Evolutionary conservation across 2,329 filamentous ascomycete genomes (phyloP).

Genomic region (Sphaerulina musiva): DNA sequence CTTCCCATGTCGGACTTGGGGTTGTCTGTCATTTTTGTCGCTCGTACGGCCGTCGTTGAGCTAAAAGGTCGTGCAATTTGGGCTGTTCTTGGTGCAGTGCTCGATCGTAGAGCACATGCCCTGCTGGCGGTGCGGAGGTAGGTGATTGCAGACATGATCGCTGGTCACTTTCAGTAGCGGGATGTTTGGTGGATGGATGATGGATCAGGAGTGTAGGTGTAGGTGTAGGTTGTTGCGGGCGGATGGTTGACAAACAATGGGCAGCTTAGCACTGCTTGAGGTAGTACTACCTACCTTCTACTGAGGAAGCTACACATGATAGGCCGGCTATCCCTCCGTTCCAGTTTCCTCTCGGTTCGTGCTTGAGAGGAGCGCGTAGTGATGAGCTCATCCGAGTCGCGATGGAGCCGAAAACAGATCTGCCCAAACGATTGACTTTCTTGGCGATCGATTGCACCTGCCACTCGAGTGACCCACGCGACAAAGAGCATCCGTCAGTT

Average conservation of each 20-base stretch:
- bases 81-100: not conserved
- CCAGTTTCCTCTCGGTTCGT: not conserved
- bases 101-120: not conserved
- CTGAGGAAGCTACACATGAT: not conserved
- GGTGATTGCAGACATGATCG: slow-evolving; percentile 33
- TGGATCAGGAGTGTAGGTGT: not conserved
- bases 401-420: not conserved
- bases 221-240: no score
- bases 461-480: not conserved
- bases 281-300: not conserved
- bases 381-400: not conserved
- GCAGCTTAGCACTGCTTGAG: not conserved
- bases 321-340: not conserved
- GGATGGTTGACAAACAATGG: no score
- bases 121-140: slow-evolving; percentile 30
- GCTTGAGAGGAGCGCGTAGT: not conserved
- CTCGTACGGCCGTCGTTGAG: slow-evolving; percentile 4
- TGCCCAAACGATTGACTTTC: not conserved
- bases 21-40: slow-evolving; percentile 15
- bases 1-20: slow-evolving; percentile 18
- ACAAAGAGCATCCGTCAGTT: not conserved
- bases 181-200: not conserved
- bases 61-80: slow-evolving; percentile 10
- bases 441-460: not conserved
- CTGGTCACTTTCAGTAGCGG: slow-evolving; percentile 20